These are phyloP conservation scores for Cymbidium sinense DNA, from an alignment of 106 monocot genomes.

Conservation along the genomic window DNA sequence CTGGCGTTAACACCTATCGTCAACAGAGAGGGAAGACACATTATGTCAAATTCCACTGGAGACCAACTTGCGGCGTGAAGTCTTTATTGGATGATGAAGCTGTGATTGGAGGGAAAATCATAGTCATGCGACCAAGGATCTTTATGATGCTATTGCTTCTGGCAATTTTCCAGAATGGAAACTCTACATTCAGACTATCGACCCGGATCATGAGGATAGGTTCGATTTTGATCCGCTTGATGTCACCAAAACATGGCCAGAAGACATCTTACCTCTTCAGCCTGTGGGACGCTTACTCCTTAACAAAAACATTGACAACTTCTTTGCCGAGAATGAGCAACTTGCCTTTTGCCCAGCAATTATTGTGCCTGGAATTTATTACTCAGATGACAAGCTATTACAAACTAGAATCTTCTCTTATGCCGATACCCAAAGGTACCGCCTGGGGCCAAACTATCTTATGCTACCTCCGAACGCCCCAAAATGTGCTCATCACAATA, in stretches of 20 bases:
- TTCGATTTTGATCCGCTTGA: constrained; percentile 91
- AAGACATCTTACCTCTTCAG: constrained; percentile 73
- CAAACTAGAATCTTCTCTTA: constrained; percentile 60
- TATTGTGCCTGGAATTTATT: constrained; percentile 62
- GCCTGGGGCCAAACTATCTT: constrained; percentile 67
- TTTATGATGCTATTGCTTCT: constrained; percentile 61
- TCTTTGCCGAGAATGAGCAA: constrained; percentile 65
- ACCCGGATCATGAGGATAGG: constrained; percentile 59
- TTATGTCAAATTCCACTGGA: constrained; percentile 93
- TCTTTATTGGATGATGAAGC: constrained; percentile 71
- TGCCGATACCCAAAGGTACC: constrained; percentile 67
- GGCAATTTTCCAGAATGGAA: constrained; percentile 89
- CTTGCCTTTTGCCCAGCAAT: constrained; percentile 64
- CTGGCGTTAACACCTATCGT: constrained; percentile 79
- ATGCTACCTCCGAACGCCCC: constrained; percentile 76
- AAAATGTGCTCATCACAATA: constrained; percentile 63
- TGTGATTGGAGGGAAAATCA: constrained; percentile 58
- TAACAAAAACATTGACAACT: constrained; percentile 84
- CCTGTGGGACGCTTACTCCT: constrained; percentile 81
- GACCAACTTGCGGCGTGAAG: constrained; percentile 80
- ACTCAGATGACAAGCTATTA: constrained; percentile 66
- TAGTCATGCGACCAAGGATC: constrained; percentile 84
- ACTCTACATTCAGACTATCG: constrained; percentile 76
- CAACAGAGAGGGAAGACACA: constrained; percentile 57
- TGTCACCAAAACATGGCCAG: constrained; percentile 90